Conservation (phyloP, 2,329 filamentous ascomycete species). For the Ascomycota sp. region DNA sequence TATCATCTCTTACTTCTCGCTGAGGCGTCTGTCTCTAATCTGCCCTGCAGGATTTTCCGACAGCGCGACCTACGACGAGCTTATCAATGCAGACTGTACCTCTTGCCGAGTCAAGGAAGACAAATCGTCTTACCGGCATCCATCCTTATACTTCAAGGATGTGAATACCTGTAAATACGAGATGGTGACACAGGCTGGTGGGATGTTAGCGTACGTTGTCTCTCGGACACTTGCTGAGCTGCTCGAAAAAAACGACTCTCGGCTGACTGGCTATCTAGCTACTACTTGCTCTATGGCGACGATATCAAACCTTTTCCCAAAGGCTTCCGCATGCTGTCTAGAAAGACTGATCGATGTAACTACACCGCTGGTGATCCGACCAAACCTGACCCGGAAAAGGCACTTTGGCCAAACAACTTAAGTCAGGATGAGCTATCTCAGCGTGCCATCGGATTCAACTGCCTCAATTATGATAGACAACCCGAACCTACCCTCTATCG, state of each 20-base stretch:
- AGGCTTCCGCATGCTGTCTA: conserved; percentile 67
- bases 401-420: conserved; percentile 48
- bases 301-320: conserved; percentile 53
- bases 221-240: neutral
- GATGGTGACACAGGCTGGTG: conserved; percentile 54
- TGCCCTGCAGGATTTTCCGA: conserved; percentile 41
- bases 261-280: conserved; percentile 26
- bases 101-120: conserved; percentile 65
- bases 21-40: too few relatives aligned
- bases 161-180: conserved; percentile 40
- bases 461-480: conserved; percentile 52
- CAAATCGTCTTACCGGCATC: conserved; percentile 77
- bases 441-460: conserved; percentile 87
- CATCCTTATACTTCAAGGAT: conserved; percentile 58
- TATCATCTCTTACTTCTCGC: too few relatives aligned
- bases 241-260: neutral
- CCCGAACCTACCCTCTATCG: conserved; percentile 61
- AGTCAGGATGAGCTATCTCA: conserved; percentile 49
- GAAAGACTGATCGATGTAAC: conserved; percentile 44
- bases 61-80: conserved; percentile 31
- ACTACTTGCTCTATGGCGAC: conserved; percentile 60
- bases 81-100: conserved; percentile 48
- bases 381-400: conserved; percentile 43
- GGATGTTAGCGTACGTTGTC: conserved; percentile 59
- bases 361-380: conserved; percentile 51